Percentiles rank a stretch among this genome's conserved stretches.
phyloP scores from a whole-genome alignment of 169 alveolate species.

The Plasmodium blacklocki region DNA sequence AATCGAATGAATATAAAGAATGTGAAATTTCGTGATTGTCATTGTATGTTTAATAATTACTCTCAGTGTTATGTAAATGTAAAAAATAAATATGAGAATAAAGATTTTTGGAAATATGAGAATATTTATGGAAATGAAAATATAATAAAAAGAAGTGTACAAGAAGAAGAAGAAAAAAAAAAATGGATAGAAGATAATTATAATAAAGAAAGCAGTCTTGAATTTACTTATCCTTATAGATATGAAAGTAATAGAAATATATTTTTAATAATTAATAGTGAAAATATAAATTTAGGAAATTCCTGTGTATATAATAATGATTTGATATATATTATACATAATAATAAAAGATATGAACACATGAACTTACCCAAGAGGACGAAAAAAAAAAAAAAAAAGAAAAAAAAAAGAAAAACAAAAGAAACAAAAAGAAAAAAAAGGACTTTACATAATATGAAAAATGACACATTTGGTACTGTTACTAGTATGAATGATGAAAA shows the following conservation, averaged over 20 bases:
- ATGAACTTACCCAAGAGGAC: conserved; percentile 47
- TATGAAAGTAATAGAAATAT: conserved; percentile 56
- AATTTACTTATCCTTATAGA: conserved; percentile 63
- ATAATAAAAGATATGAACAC: conserved; percentile 74
- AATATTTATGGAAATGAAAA: conserved; percentile 71
- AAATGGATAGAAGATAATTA: background rate
- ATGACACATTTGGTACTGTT: conserved; percentile 26
- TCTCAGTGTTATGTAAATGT: conserved; percentile 61
- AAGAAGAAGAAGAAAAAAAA: conserved; percentile 17
- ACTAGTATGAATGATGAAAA: background rate
- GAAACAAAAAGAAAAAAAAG: conserved; percentile 24
- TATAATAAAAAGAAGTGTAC: conserved; percentile 4
- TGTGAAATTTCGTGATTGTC: conserved; percentile 51
- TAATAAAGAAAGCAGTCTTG: conserved; percentile 54
- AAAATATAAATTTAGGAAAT: conserved; percentile 48
- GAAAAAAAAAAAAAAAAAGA: conserved; percentile 20
- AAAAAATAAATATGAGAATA: conserved; percentile 17
- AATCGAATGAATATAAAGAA: conserved; percentile 41
- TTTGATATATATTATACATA: conserved; percentile 63
- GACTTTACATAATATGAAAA: conserved; percentile 7
- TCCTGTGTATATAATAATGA: conserved; percentile 54
- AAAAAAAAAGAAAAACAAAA: conserved; percentile 35
- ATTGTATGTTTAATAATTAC: conserved; percentile 53
- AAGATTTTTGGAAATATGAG: conserved; percentile 49
- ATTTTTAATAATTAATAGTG: conserved; percentile 60